Conservation (phyloP, 2,329 filamentous ascomycete species). For the Fusarium illudens region DNA sequence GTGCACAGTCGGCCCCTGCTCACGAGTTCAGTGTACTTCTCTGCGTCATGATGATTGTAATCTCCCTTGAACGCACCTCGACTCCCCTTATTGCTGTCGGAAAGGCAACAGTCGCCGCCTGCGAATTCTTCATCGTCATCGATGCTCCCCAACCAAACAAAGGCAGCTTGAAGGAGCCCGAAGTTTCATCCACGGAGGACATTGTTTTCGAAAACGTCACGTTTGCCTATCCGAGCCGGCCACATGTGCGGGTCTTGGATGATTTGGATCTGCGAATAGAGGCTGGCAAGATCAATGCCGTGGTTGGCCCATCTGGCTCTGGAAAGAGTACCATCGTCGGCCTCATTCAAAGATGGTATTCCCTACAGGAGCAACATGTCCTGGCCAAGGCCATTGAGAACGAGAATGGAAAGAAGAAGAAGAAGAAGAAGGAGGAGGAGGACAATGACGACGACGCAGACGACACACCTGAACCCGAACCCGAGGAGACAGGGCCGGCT, state of each 20-base stretch:
- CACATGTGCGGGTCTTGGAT: conserved; percentile 70
- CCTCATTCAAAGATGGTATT: conserved; percentile 77
- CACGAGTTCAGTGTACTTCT: conserved; percentile 55
- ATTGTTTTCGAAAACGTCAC: conserved; percentile 66
- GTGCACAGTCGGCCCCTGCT: background rate
- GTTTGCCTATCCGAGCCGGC: conserved; percentile 77
- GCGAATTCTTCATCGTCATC: conserved; percentile 65
- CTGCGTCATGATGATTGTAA: conserved; percentile 66
- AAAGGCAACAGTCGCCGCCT: conserved; percentile 66
- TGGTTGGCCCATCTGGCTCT: conserved; percentile 76
- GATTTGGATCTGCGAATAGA: conserved; percentile 65
- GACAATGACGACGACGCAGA: conserved; percentile 42
- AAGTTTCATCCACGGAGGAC: conserved; percentile 50
- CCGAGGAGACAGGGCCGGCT: conserved; percentile 51
- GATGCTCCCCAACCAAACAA: conserved; percentile 54
- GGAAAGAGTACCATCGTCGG: conserved; percentile 80
- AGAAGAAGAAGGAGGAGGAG: conserved; percentile 50
- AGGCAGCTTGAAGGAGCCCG: conserved; percentile 48
- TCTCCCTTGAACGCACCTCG: conserved; percentile 65
- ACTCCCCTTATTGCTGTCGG: conserved; percentile 66
- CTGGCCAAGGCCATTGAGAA: conserved; percentile 60
- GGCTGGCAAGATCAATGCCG: conserved; percentile 73
- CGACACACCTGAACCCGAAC: conserved; percentile 41
- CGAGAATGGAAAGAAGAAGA: conserved; percentile 55
- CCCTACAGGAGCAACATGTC: conserved; percentile 62